Conservation (phyloP, 352 stramenopile genomes). For the Pythium chondricola region DNA sequence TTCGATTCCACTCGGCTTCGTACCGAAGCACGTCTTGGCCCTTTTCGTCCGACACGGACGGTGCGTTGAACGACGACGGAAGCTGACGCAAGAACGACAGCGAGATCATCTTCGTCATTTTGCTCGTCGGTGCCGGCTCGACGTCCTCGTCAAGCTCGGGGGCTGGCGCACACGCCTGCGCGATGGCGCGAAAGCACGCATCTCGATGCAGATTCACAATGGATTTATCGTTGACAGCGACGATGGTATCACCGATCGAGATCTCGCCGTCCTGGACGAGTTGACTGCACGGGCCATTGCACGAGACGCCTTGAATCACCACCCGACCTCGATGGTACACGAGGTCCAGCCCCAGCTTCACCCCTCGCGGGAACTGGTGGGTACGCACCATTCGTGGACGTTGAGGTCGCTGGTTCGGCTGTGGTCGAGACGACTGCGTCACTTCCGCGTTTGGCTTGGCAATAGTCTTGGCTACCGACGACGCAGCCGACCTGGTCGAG, state of each 20-base stretch:
- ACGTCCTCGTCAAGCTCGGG: slow-evolving; percentile 16
- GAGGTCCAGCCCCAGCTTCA: slow-evolving; percentile 71
- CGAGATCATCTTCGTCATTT: slow-evolving; percentile 30
- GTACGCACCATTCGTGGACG: slow-evolving; percentile 50
- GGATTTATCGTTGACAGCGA: slow-evolving; percentile 68
- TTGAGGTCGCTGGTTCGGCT: neutral
- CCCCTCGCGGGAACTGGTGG: slow-evolving; percentile 44
- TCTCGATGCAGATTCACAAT: slow-evolving; percentile 82
- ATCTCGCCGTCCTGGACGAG: slow-evolving; percentile 63
- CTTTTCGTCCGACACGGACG: neutral
- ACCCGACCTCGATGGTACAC: slow-evolving; percentile 74
- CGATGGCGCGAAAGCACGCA: slow-evolving; percentile 70
- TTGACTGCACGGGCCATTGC: slow-evolving; percentile 48
- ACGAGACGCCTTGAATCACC: slow-evolving; percentile 69
- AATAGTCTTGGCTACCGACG: slow-evolving; percentile 30
- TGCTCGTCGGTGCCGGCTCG: slow-evolving; percentile 9
- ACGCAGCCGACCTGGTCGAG: slow-evolving; percentile 67
- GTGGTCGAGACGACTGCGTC: neutral
- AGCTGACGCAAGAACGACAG: slow-evolving; percentile 66
- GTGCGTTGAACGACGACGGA: slow-evolving; percentile 21
- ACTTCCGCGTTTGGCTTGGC: too few relatives aligned
- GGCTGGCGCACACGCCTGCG: slow-evolving; percentile 39
- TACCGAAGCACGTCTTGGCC: slow-evolving; percentile 23
- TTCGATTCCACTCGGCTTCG: slow-evolving; percentile 79
- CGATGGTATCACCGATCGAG: slow-evolving; percentile 69